phyloP scores from a whole-genome alignment of 177 flowering plant genomes.

The Vitis hybrid region DNA sequence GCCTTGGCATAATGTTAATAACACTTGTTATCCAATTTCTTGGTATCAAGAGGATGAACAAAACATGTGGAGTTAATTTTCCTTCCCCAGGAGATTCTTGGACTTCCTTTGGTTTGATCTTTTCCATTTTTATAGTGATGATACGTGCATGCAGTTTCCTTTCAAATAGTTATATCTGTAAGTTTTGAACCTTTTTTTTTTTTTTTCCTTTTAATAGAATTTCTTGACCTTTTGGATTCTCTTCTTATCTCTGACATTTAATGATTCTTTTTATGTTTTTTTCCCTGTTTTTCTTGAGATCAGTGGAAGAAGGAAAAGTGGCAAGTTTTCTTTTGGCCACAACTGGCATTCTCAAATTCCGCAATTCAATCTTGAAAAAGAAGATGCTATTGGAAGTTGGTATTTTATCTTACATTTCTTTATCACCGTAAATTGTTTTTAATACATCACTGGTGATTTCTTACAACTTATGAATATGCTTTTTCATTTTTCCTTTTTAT shows the following conservation, averaged over 20 bases:
- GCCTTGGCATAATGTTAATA: slow-evolving; percentile 56
- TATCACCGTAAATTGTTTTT: background rate
- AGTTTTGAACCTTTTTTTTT: slow-evolving; percentile 28
- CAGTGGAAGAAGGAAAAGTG: slow-evolving; percentile 97
- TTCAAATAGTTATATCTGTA: slow-evolving; percentile 93
- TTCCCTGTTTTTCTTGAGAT: slow-evolving; percentile 11
- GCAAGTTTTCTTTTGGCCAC: slow-evolving; percentile 87
- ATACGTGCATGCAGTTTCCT: slow-evolving; percentile 85
- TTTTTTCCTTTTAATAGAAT: background rate
- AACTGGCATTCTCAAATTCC: slow-evolving; percentile 57
- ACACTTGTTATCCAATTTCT: slow-evolving; percentile 58
- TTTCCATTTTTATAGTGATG: slow-evolving; percentile 50
- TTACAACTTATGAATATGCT: too few relatives aligned
- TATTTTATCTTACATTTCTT: slow-evolving; percentile 8
- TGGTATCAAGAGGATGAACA: slow-evolving; percentile 42
- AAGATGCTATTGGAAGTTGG: slow-evolving; percentile 60
- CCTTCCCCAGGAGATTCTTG: slow-evolving; percentile 22
- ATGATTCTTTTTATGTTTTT: background rate
- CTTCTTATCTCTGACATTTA: background rate
- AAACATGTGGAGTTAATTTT: slow-evolving; percentile 18
- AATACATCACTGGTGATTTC: background rate
- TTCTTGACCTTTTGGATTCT: background rate
- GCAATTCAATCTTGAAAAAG: slow-evolving; percentile 51
- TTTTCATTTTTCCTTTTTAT: too few relatives aligned
- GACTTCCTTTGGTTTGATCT: slow-evolving; percentile 32